Conservation (phyloP, 352 stramenopile genomes). For the Phytophthora uliginosa region DNA sequence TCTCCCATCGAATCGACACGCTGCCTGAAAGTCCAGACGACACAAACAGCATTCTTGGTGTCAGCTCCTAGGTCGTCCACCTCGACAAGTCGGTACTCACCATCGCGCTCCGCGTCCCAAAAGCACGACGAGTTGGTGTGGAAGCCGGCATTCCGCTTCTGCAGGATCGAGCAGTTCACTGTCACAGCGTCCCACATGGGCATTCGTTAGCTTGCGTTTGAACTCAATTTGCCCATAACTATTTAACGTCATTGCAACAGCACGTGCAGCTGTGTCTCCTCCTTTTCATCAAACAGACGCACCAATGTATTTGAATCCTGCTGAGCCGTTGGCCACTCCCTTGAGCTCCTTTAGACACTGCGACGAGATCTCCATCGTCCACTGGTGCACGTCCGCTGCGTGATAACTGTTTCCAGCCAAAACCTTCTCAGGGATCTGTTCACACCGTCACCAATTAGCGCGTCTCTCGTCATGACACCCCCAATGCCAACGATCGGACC, state of each 20-base stretch:
- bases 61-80: conserved; percentile 2
- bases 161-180: conserved; percentile 91
- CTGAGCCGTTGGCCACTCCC: conserved; percentile 82
- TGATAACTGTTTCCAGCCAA: conserved; percentile 79
- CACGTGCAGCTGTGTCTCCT: background rate
- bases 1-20: conserved; percentile 81
- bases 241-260: conserved; percentile 48
- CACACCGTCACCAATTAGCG: conserved; percentile 6
- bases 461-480: background rate
- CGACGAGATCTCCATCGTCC: conserved; percentile 82
- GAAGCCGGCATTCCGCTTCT: conserved; percentile 90
- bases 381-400: conserved; percentile 82
- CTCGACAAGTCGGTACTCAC: conserved; percentile 43
- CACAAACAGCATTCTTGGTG: conserved; percentile 8
- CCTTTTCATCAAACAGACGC: conserved; percentile 9
- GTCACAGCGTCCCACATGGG: conserved; percentile 18
- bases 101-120: conserved; percentile 88
- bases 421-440: conserved; percentile 80
- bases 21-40: conserved; percentile 51
- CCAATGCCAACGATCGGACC: conserved; percentile 37
- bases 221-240: conserved; percentile 38
- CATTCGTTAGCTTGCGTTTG: conserved; percentile 37
- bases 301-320: conserved; percentile 93
- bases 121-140: conserved; percentile 91
- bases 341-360: conserved; percentile 89